Base-by-base conservation (phyloP, 805 yeast species). In the Millerago galiae region DNA sequence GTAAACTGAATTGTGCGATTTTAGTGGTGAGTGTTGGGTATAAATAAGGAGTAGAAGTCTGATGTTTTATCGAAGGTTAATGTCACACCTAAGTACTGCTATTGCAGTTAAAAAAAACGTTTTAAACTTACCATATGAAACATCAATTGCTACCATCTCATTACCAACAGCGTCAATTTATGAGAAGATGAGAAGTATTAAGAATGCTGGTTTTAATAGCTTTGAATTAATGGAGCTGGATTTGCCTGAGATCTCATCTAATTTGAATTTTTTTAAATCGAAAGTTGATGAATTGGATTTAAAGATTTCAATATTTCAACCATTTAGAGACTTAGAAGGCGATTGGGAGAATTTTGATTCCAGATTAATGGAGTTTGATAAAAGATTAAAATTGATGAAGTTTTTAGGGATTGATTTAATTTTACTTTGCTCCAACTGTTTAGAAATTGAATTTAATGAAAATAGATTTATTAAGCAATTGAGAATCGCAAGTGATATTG, bases 291-390 rank as follows among this genome's bases (percentile, higher is more conserved):
- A 40, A 12, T 10, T 40, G 12, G 38, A 27, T 8, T 31, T 43
- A n/a, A 30, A 25, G 9, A 35, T 43, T 5, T 37, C 46, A 12
- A 43, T 43, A 8, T 36, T 43, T 18, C 46, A 43, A 34, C 44
- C 46, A 24, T 43, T 43, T 10, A 35, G 46, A 30, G 46, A 43
- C 34, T 12, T 43, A 4, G 46, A 43, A 40, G 44, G 43, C 16
- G 27, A 34, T 16, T 33, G 24, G 17, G 25, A 18, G 4, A 31
- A 25, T 7, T 40, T 43, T 18, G 34, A 28, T 13, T 15, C 27
- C 5, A 21, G 41, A n/a, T 13, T 43, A 6, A 3, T 6, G 13
- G 32, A 35, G 16, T 28, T 43, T 17, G 29, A 33, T 12, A 36
- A 28, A n/a, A 18, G 38, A 17, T 28, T 43, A 18, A 14, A 36